Evolutionary conservation across 2,329 filamentous ascomycete genomes (phyloP).

Genomic region (Herpotrichia juniperi): DNA sequence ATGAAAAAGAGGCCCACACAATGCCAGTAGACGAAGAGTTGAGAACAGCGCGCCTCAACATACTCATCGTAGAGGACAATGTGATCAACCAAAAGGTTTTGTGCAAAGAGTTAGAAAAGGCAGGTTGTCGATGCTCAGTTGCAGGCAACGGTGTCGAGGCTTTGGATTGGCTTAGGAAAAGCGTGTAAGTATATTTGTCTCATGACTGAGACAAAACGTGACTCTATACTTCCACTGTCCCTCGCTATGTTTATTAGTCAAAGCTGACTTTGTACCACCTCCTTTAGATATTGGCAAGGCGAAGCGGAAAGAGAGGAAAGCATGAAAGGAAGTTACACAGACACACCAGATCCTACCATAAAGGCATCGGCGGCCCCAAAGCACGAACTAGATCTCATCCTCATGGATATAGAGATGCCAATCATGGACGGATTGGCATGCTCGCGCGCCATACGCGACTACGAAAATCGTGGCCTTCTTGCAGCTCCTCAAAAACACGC

Average conservation of each 20-base stretch:
- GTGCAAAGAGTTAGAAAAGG: constrained; percentile 37
- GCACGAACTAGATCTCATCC: constrained; percentile 26
- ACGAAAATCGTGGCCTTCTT: neutral
- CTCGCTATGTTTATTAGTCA: no score
- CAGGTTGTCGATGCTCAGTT: constrained; percentile 33
- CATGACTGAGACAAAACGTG: no score
- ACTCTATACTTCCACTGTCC: no score
- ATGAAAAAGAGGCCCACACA: neutral
- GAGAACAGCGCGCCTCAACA: constrained; percentile 17
- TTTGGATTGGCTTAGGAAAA: constrained; percentile 30
- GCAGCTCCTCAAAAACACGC: neutral
- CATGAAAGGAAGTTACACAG: neutral
- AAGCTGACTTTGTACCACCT: no score
- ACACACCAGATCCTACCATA: neutral
- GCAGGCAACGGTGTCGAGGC: constrained; percentile 43
- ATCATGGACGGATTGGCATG: constrained; percentile 47
- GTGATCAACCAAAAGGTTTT: constrained; percentile 45
- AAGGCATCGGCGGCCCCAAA: constrained; percentile 1
- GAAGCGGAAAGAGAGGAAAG: neutral
- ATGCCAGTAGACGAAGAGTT: neutral
- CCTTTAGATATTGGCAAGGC: neutral
- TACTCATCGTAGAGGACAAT: constrained; percentile 46
- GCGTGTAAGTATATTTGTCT: no score
- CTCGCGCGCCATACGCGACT: constrained; percentile 35
- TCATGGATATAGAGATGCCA: constrained; percentile 48